Conservation (phyloP, 345 rosid species). For the Hypericum androsaemum region DNA sequence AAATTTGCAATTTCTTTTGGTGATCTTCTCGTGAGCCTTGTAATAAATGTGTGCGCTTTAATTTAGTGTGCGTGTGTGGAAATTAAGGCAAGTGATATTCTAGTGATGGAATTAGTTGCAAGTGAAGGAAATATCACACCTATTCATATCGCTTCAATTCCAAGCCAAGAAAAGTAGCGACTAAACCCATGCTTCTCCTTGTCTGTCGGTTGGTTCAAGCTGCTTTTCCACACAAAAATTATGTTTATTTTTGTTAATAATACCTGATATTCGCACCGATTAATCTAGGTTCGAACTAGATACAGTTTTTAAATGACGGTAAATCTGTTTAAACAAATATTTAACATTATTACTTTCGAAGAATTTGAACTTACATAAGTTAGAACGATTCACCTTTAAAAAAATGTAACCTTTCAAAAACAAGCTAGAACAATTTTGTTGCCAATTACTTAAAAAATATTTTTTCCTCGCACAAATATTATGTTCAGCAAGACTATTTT, state of each 20-base stretch:
- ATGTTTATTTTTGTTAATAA: not conserved
- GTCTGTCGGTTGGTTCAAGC: constrained; percentile 45
- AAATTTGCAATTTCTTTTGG: not conserved
- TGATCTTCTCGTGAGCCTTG: not conserved
- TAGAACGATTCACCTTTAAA: too few relatives aligned
- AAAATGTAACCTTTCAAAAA: too few relatives aligned
- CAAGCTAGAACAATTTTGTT: too few relatives aligned
- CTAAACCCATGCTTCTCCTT: constrained; percentile 35
- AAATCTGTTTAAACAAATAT: too few relatives aligned
- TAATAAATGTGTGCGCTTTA: not conserved
- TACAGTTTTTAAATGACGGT: too few relatives aligned
- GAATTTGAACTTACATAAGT: too few relatives aligned
- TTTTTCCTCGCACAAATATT: too few relatives aligned
- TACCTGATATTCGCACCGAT: too few relatives aligned
- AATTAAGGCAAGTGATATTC: constrained; percentile 1
- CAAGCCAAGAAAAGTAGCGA: constrained; percentile 48
- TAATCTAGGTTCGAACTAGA: too few relatives aligned
- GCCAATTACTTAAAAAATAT: too few relatives aligned
- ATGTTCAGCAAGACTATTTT: too few relatives aligned
- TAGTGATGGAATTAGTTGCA: constrained; percentile 1
- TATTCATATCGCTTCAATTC: constrained; percentile 58
- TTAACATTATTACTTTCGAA: too few relatives aligned
- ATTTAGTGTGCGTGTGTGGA: not conserved
- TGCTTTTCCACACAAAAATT: constrained; percentile 36
- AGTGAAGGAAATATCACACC: constrained; percentile 8